Evolutionary conservation across 116 monocot species (phyloP).

Genomic region (Dioscorea cayenensis): DNA sequence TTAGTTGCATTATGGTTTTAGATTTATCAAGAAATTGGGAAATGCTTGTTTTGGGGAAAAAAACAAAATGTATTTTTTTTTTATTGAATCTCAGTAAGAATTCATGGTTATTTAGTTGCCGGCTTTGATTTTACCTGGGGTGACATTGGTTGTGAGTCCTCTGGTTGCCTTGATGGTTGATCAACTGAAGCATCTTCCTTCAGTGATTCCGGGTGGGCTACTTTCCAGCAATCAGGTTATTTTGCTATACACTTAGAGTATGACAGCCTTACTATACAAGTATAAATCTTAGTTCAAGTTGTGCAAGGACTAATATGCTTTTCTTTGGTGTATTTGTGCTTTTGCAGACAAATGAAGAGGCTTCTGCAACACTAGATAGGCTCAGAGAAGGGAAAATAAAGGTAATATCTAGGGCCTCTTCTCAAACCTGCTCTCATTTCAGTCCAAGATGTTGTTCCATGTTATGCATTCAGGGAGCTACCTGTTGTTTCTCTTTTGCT

Average conservation of each 20-base stretch:
- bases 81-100: not conserved
- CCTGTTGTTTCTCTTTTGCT: too few species aligned
- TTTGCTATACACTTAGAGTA: not conserved
- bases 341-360: slow-evolving; percentile 71
- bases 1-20: too few species aligned
- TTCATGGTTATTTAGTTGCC: slow-evolving; percentile 42
- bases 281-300: not conserved
- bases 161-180: slow-evolving; percentile 91
- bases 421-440: too few species aligned
- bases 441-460: not conserved
- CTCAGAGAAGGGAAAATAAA: slow-evolving; percentile 67
- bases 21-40: too few species aligned
- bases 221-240: slow-evolving; percentile 85
- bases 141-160: slow-evolving; percentile 89
- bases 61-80: too few species aligned
- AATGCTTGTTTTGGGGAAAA: too few species aligned
- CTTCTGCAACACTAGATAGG: slow-evolving; percentile 45
- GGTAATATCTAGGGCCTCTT: slow-evolving; percentile 24
- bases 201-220: slow-evolving; percentile 59
- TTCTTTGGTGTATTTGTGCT: slow-evolving; percentile 2
- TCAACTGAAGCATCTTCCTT: slow-evolving; percentile 78
- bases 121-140: slow-evolving; percentile 71
- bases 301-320: not conserved
- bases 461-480: too few species aligned
- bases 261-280: too few species aligned